Percentiles rank a stretch among this genome's conserved stretches.
These are phyloP conservation scores for Diatrype stigma DNA, from an alignment of 2,329 filamentous ascomycete genomes.

Conservation along the genomic window DNA sequence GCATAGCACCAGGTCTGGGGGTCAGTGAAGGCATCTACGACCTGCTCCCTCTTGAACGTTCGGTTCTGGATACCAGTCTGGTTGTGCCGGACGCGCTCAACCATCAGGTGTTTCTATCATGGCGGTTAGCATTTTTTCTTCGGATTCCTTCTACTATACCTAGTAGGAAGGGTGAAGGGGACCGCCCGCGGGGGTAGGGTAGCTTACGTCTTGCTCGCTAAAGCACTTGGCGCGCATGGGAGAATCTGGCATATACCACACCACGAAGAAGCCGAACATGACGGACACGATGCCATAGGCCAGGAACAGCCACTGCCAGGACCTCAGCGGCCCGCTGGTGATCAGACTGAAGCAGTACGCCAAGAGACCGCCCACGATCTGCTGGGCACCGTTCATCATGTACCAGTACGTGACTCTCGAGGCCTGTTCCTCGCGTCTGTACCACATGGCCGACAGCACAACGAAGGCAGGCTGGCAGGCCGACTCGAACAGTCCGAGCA, in stretches of 20 bases:
- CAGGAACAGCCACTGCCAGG: slow-evolving; percentile 68
- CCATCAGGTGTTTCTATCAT: slow-evolving; percentile 51
- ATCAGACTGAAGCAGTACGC: slow-evolving; percentile 61
- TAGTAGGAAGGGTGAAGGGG: neutral
- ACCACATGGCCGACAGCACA: slow-evolving; percentile 66
- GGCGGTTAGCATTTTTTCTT: neutral
- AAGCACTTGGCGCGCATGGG: slow-evolving; percentile 71
- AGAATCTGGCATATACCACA: slow-evolving; percentile 62
- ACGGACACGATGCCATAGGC: slow-evolving; percentile 60
- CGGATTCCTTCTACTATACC: neutral
- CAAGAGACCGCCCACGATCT: slow-evolving; percentile 67
- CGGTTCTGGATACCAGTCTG: slow-evolving; percentile 59
- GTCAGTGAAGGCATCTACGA: slow-evolving; percentile 52
- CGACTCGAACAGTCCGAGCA: slow-evolving; percentile 69
- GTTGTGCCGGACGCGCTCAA: slow-evolving; percentile 57
- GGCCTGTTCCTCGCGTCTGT: slow-evolving; percentile 64
- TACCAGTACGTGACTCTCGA: slow-evolving; percentile 67
- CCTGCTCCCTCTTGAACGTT: slow-evolving; percentile 42
- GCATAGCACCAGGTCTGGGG: slow-evolving; percentile 64
- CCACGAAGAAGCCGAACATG: slow-evolving; percentile 60
- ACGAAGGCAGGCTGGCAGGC: slow-evolving; percentile 66
- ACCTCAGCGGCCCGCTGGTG: slow-evolving; percentile 47
- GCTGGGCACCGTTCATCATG: slow-evolving; percentile 73
- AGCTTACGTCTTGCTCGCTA: slow-evolving; percentile 48
- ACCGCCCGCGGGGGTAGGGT: neutral